Evolutionary conservation across 148 eudicot genomes (phyloP).

Genomic region (Dysphania ambrosioides): DNA sequence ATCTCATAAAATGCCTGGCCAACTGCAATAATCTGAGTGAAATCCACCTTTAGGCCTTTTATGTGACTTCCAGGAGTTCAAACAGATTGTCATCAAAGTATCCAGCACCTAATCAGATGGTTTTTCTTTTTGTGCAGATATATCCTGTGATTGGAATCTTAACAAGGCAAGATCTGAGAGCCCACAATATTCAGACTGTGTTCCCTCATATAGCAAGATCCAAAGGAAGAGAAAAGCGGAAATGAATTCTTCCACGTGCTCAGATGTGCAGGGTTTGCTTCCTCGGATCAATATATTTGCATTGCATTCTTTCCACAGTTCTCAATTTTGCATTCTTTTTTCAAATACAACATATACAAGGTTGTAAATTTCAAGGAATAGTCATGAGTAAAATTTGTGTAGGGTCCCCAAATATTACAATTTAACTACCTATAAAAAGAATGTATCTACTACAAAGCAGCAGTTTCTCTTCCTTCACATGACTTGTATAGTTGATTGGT

Average conservation of each 20-base stretch:
- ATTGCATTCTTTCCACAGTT: slow-evolving; percentile 30
- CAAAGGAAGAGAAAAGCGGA: slow-evolving; percentile 55
- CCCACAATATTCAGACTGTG: slow-evolving; percentile 67
- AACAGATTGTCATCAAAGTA: neutral
- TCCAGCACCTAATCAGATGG: slow-evolving; percentile 27
- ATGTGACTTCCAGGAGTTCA: neutral
- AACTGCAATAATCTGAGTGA: neutral
- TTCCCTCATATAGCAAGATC: slow-evolving; percentile 69
- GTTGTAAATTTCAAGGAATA: slow-evolving; percentile 20
- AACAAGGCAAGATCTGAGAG: slow-evolving; percentile 91
- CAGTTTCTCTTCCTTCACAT: slow-evolving; percentile 5
- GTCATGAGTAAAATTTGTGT: slow-evolving; percentile 19
- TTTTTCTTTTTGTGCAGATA: slow-evolving; percentile 38
- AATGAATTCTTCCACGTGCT: slow-evolving; percentile 29
- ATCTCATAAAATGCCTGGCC: neutral
- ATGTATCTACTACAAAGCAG: neutral
- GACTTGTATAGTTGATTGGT: slow-evolving; percentile 2
- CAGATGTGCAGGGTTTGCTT: slow-evolving; percentile 16
- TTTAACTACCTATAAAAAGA: slow-evolving; percentile 15
- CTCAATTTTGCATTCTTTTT: slow-evolving; percentile 22
- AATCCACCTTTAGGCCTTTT: neutral
- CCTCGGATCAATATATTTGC: slow-evolving; percentile 7
- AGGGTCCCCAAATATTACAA: slow-evolving; percentile 20
- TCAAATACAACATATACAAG: slow-evolving; percentile 27
- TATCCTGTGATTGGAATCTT: slow-evolving; percentile 81